Evolutionary conservation across 257 asterid genomes (phyloP), one percentile per base, ranked within the genome.

Genomic region (Gardenia jasminoides): DNA sequence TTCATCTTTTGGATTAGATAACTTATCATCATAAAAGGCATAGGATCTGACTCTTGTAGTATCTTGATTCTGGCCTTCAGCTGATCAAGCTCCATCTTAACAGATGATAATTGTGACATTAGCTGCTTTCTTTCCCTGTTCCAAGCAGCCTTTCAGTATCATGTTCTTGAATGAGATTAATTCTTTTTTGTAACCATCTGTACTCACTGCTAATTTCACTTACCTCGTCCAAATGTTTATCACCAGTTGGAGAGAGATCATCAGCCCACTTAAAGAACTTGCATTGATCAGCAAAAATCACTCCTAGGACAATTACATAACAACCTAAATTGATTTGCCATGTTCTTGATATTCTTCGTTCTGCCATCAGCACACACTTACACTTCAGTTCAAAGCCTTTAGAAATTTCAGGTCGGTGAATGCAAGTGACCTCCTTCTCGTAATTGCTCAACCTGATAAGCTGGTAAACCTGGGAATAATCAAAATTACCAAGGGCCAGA

Each of bases 251-350:
- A 19, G 22, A 67, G 13, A 33, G 72, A 7, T 33, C 72, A 67
- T 67, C 72, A 17, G 48, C 72, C 72, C 72, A 67, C 15, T 67
- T 30, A 67, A 67, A 67, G 72, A 67, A 67, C 50, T 67, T 11
- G 22, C 65, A 58, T 58, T 67, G 48, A 58, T 58, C 65, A 5
- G 10, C 12, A 58, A 22, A 58, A 58, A n/a, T 58, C 65, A 58
- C n/a, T 58, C 30, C 22, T 22, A 8, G 66, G 66, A 9, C 73
- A 68, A 68, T 39, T 68, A n/a, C 39, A 68, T 52, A 68, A 68
- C 26, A 26, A 24, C 10, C 73, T 68, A 41, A 36, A 19, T 6
- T 2, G 22, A 50, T 67, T 67, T 8, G 28, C 15, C 33, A 22
- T 1, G 72, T 67, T 67, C 72, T 39, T 68, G 73, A 68, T 36